These are phyloP conservation scores for Waltergamsia citrina DNA, from an alignment of 2,329 filamentous ascomycete genomes.

Conservation along the genomic window DNA sequence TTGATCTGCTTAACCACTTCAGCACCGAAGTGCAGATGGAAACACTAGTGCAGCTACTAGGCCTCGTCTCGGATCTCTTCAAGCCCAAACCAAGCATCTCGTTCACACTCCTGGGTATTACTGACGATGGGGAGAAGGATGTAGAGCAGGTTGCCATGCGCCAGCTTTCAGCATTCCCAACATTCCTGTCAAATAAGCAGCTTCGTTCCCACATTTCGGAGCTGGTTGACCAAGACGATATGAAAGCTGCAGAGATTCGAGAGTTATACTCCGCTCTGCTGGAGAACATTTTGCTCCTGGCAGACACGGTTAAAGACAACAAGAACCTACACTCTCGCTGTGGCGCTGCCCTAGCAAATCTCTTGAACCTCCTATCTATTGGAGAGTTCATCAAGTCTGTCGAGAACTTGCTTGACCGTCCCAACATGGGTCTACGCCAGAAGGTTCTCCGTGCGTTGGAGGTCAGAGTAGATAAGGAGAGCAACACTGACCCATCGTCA, in stretches of 20 bases:
- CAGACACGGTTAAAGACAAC: slow-evolving; percentile 51
- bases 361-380: slow-evolving; percentile 80
- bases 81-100: slow-evolving; percentile 67
- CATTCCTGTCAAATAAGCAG: slow-evolving; percentile 47
- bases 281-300: slow-evolving; percentile 55
- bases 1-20: slow-evolving; percentile 65
- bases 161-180: slow-evolving; percentile 47
- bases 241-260: slow-evolving; percentile 56
- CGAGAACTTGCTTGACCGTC: slow-evolving; percentile 68
- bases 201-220: slow-evolving; percentile 45
- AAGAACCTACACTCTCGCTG: slow-evolving; percentile 47
- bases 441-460: slow-evolving; percentile 78
- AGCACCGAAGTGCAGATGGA: slow-evolving; percentile 66
- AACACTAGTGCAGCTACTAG: slow-evolving; percentile 68
- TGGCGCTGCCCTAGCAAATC: slow-evolving; percentile 64
- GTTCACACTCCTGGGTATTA: slow-evolving; percentile 55
- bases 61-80: slow-evolving; percentile 66
- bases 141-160: slow-evolving; percentile 40
- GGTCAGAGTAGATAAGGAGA: slow-evolving; percentile 64
- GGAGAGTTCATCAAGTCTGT: slow-evolving; percentile 84
- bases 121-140: slow-evolving; percentile 37
- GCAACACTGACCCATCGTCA: slow-evolving; percentile 57
- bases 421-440: slow-evolving; percentile 65
- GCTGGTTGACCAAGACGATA: slow-evolving; percentile 52
- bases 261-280: slow-evolving; percentile 60